Conservation (phyloP, 2,329 filamentous ascomycete genomes). For the Byssothecium circinans region DNA sequence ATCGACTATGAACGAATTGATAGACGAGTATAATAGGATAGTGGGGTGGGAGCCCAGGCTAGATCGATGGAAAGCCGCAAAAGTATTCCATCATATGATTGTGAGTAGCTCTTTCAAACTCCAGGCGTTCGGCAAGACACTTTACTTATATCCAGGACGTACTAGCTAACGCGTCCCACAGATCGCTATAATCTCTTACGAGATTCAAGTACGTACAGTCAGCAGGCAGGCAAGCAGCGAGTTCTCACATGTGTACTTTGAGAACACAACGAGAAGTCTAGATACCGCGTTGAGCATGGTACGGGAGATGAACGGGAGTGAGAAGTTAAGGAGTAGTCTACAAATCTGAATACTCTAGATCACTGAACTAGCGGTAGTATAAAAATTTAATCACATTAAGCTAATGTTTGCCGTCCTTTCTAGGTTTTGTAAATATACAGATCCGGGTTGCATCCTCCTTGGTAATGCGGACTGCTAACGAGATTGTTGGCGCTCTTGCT, state of each 20-base stretch:
- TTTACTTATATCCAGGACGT: no score
- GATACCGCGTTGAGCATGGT: constrained; percentile 34
- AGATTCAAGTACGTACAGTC: constrained; percentile 40
- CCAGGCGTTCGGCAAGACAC: no score
- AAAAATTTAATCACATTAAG: no score
- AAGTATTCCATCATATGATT: constrained; percentile 41
- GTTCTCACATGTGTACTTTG: constrained; percentile 40
- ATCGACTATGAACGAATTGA: constrained; percentile 59
- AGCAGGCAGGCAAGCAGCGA: constrained; percentile 42
- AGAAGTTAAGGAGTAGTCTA: constrained; percentile 25
- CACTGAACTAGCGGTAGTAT: no score
- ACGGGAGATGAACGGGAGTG: constrained; percentile 28
- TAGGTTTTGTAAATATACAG: no score
- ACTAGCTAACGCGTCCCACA: constrained; percentile 10
- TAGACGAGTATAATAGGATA: constrained; percentile 66
- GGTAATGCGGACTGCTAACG: no score
- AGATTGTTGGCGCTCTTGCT: no score
- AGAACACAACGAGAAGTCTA: constrained; percentile 35
- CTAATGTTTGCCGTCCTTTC: no score
- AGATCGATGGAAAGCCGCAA: constrained; percentile 39
- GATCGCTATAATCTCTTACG: constrained; percentile 40
- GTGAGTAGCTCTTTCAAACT: constrained; percentile 15
- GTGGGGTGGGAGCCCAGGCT: constrained; percentile 69
- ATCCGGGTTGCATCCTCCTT: no score
- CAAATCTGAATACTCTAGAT: no score